A percentile compares a stretch with the other conserved stretches of the same genome.
Conservation (phyloP, 768 basidiomycete genomes). For the Auricularia heimuer region DNA sequence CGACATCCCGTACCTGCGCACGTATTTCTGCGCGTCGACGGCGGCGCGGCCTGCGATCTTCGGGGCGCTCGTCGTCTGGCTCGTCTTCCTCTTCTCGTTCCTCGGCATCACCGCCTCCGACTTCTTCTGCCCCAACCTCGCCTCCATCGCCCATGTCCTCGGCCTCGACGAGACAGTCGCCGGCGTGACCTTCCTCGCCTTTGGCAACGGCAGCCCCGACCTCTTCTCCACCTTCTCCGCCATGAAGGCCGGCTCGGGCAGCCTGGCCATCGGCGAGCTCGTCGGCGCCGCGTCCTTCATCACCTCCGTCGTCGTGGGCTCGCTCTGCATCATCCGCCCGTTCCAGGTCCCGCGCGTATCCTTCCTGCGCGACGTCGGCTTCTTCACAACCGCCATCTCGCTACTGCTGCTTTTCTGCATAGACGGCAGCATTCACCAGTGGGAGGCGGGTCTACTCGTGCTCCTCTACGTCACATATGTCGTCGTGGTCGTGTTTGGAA, state of each 20-base stretch:
- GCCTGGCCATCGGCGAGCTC: conserved; percentile 89
- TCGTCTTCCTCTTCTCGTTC: conserved; percentile 88
- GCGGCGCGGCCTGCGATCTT: conserved; percentile 46
- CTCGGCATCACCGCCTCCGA: conserved; percentile 93
- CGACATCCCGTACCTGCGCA: conserved; percentile 54
- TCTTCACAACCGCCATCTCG: conserved; percentile 79
- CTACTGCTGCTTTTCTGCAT: conserved; percentile 67
- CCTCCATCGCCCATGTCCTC: conserved; percentile 75
- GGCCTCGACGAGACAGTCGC: conserved; percentile 89
- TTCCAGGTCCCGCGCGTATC: conserved; percentile 73
- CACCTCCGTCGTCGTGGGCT: conserved; percentile 89
- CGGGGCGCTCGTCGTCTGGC: conserved; percentile 59
- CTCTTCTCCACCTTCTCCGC: conserved; percentile 94
- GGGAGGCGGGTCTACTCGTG: conserved; percentile 69
- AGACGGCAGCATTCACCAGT: conserved; percentile 59
- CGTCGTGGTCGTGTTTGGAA: conserved; percentile 57
- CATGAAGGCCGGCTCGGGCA: conserved; percentile 74
- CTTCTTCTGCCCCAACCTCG: conserved; percentile 95
- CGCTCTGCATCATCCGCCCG: conserved; percentile 95
- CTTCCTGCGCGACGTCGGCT: conserved; percentile 89
- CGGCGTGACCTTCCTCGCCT: conserved; percentile 93
- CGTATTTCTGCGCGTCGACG: conserved; percentile 59
- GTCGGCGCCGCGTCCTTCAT: conserved; percentile 95
- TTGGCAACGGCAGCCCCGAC: conserved; percentile 95
- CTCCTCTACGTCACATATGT: conserved; percentile 73